These are phyloP conservation scores for Calonectria honghensis DNA, from an alignment of 2,329 filamentous ascomycete species.

Conservation along the genomic window DNA sequence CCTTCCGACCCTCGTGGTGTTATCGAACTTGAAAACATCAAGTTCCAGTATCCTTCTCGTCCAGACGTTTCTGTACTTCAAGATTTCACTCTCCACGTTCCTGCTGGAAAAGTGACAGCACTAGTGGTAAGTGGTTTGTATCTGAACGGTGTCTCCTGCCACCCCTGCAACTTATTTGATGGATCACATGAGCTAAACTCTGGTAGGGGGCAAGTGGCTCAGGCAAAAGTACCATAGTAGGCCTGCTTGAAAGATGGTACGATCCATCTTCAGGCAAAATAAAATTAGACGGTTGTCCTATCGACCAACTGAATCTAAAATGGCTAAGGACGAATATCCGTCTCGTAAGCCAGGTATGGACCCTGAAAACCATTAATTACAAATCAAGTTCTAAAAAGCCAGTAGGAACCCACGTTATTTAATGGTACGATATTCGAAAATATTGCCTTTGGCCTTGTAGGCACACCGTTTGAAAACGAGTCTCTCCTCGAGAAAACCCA, in stretches of 20 bases:
- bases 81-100: conserved; percentile 64
- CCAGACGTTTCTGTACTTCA: conserved; percentile 64
- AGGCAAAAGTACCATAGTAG: conserved; percentile 60
- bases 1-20: conserved; percentile 56
- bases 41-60: conserved; percentile 67
- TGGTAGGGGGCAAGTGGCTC: conserved; percentile 58
- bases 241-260: conserved; percentile 61
- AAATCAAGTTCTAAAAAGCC: neutral
- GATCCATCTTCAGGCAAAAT: conserved; percentile 55
- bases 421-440: conserved; percentile 70
- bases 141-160: neutral
- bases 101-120: conserved; percentile 66
- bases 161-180: neutral
- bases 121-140: conserved; percentile 57
- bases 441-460: conserved; percentile 68
- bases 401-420: conserved; percentile 63
- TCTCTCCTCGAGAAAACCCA: conserved; percentile 62
- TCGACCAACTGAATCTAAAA: conserved; percentile 58
- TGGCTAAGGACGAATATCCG: conserved; percentile 59
- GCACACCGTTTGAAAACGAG: conserved; percentile 56
- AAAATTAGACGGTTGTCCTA: conserved; percentile 56
- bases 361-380: neutral
- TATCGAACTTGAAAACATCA: conserved; percentile 63
- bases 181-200: conserved; percentile 24
- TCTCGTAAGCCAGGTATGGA: conserved; percentile 12